Evolutionary conservation across 306 rosid species (phyloP).

Genomic region (Senna tora): DNA sequence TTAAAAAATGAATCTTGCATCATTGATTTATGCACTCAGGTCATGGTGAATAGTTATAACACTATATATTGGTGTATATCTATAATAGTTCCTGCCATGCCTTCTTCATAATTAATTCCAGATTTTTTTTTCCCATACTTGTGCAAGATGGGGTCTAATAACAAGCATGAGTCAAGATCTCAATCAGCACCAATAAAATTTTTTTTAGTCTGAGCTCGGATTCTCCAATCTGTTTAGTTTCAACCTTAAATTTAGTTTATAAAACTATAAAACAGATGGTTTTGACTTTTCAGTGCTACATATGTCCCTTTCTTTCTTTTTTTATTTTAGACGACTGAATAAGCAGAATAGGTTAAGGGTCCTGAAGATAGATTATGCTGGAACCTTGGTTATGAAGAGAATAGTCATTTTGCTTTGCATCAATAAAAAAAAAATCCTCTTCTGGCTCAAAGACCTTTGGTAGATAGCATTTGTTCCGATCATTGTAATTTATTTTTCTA

Average conservation of each 20-base stretch:
- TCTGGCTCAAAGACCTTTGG: background rate
- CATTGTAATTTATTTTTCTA: background rate
- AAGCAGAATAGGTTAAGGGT: conserved; percentile 8
- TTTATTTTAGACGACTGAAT: background rate
- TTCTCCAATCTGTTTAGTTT: conserved; percentile 5
- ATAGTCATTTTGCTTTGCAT: background rate
- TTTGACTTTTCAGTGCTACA: conserved; percentile 3
- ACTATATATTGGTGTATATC: background rate
- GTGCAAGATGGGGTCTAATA: background rate
- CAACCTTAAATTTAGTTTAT: background rate
- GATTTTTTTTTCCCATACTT: too few relatives aligned
- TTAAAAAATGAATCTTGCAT: conserved; percentile 16
- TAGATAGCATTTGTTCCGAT: conserved; percentile 20
- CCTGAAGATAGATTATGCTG: background rate
- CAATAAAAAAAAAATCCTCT: background rate
- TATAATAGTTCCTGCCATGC: background rate
- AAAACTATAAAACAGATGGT: conserved; percentile 3
- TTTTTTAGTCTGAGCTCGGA: too few relatives aligned
- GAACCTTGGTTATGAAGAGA: conserved; percentile 3
- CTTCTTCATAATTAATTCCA: background rate
- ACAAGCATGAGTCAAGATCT: conserved; percentile 3
- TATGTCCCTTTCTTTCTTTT: background rate
- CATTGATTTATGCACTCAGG: conserved; percentile 11
- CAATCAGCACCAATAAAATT: too few relatives aligned
- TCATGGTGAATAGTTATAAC: background rate